Evolutionary conservation across 306 rosid species (phyloP).

Genomic region (Quercus bicolor): DNA sequence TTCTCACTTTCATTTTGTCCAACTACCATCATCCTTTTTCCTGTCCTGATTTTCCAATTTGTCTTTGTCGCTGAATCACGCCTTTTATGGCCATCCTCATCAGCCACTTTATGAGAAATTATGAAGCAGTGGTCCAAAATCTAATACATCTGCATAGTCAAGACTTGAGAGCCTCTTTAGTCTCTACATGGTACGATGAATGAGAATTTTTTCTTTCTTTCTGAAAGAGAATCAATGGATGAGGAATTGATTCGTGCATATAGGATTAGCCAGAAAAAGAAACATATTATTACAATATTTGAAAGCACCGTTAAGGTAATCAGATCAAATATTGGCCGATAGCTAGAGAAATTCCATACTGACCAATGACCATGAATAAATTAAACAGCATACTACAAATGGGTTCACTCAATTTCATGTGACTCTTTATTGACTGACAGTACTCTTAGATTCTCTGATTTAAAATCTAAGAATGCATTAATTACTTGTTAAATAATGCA

Average conservation of each 20-base stretch:
- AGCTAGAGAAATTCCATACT: no score
- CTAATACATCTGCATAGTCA: background rate
- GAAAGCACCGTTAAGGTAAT: no score
- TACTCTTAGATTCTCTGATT: constrained; percentile 27
- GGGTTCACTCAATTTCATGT: constrained; percentile 40
- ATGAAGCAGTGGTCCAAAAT: background rate
- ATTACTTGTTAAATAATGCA: constrained; percentile 27
- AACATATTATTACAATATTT: no score
- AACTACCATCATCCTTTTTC: background rate
- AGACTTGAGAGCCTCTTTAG: background rate
- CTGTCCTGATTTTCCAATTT: background rate
- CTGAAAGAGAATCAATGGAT: no score
- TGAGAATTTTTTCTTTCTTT: background rate
- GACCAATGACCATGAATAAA: no score
- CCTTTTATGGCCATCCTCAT: background rate
- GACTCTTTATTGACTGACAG: constrained; percentile 16
- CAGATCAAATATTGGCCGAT: no score
- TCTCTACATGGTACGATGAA: background rate
- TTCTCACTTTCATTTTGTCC: background rate
- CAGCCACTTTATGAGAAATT: background rate
- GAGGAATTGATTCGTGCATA: no score
- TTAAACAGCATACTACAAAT: background rate
- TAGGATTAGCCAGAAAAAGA: no score
- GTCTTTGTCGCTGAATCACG: background rate
- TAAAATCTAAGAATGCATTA: constrained; percentile 4